These are phyloP conservation scores for Penicillium sp. DNA, from an alignment of 2,329 filamentous ascomycete genomes.

Conservation along the genomic window DNA sequence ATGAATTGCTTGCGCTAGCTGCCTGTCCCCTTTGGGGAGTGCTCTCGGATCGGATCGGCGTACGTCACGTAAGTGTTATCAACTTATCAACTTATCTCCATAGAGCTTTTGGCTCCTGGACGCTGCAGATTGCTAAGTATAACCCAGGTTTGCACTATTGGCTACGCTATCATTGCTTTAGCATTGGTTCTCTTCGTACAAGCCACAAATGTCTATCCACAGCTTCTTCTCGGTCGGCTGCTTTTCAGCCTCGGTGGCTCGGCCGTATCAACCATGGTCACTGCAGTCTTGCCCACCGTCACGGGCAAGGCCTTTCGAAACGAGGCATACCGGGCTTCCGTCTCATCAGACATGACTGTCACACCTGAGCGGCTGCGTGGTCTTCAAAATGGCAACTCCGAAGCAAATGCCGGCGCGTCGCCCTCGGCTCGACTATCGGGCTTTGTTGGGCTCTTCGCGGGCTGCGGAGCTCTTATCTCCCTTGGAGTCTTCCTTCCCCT, in stretches of 20 bases:
- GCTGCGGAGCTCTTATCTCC: constrained; percentile 84
- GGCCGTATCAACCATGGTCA: constrained; percentile 97
- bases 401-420: constrained; percentile 19
- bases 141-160: constrained; percentile 59
- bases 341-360: constrained; percentile 60
- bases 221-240: constrained; percentile 78
- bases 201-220: constrained; percentile 82
- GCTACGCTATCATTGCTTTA: constrained; percentile 78
- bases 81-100: neutral
- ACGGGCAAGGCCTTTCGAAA: constrained; percentile 44
- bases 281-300: constrained; percentile 80
- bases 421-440: constrained; percentile 72
- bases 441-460: constrained; percentile 87
- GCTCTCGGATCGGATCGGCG: constrained; percentile 50
- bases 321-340: constrained; percentile 51
- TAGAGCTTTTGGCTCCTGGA: neutral
- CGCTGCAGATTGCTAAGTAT: constrained; percentile 5
- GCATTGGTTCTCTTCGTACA: constrained; percentile 80
- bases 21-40: constrained; percentile 53
- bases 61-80: constrained; percentile 43
- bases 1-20: constrained; percentile 49
- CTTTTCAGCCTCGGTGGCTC: constrained; percentile 89
- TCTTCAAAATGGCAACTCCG: constrained; percentile 5
- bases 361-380: constrained; percentile 51
- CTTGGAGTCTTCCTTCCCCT: constrained; percentile 80